Conservation (phyloP, 352 stramenopile genomes). For the Pythium folliculosum region DNA sequence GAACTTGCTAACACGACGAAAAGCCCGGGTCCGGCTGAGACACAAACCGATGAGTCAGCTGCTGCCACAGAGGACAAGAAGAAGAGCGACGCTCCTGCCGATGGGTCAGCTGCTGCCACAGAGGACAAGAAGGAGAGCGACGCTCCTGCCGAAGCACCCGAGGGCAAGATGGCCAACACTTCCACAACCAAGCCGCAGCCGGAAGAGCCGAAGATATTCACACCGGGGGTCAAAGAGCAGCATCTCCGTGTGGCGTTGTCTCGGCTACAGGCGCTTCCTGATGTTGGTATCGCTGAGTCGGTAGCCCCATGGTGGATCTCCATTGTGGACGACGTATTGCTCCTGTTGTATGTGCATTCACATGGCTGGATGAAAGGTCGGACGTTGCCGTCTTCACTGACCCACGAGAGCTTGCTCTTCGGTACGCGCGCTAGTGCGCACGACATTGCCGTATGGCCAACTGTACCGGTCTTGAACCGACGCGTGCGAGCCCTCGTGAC, state of each 20-base stretch:
- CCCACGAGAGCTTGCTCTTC: conserved; percentile 58
- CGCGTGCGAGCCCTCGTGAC: conserved; percentile 55
- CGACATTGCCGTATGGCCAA: conserved; percentile 44
- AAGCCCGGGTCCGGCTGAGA: too few relatives aligned
- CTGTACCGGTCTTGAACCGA: conserved; percentile 46
- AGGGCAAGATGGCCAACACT: background rate
- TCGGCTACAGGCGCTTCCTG: conserved; percentile 44
- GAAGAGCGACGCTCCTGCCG: too few relatives aligned
- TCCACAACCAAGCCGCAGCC: background rate
- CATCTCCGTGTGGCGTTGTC: conserved; percentile 37
- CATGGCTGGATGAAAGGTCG: conserved; percentile 73
- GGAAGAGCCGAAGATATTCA: background rate
- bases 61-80: too few relatives aligned
- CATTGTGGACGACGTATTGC: conserved; percentile 69
- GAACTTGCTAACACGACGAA: background rate
- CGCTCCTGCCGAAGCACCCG: too few relatives aligned
- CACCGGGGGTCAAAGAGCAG: conserved; percentile 8
- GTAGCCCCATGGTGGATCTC: conserved; percentile 81
- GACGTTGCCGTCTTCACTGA: conserved; percentile 36
- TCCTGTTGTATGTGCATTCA: conserved; percentile 69
- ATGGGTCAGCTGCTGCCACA: too few relatives aligned
- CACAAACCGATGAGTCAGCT: too few relatives aligned
- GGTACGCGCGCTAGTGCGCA: conserved; percentile 41
- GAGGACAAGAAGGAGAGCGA: background rate
- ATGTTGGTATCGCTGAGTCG: conserved; percentile 31